Evolutionary conservation across 352 stramenopile species (phyloP).

Genomic region (Pythium scleroteichum): DNA sequence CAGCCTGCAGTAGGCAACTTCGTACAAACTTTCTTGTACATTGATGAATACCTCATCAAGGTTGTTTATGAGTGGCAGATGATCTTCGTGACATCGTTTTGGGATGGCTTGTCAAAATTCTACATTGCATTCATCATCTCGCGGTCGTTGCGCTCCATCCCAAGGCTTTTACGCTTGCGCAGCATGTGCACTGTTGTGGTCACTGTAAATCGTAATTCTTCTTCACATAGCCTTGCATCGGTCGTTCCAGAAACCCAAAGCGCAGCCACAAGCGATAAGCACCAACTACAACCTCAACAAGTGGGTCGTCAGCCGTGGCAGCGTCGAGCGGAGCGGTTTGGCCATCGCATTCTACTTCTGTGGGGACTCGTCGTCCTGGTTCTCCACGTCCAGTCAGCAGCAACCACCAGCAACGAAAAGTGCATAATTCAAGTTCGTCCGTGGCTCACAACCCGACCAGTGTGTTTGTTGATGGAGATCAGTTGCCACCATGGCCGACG

Average conservation of each 20-base stretch:
- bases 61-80: conserved; percentile 31
- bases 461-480: conserved; percentile 35
- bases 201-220: no score
- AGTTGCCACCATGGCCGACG: conserved; percentile 19
- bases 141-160: conserved; percentile 20
- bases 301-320: background rate
- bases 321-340: conserved; percentile 2
- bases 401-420: conserved; percentile 1
- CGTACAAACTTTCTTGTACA: conserved; percentile 21
- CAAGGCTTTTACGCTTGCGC: conserved; percentile 7
- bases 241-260: no score
- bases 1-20: conserved; percentile 16
- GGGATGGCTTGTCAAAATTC: conserved; percentile 25
- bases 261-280: no score
- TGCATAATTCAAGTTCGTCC: conserved; percentile 31
- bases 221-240: no score
- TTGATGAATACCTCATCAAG: conserved; percentile 30
- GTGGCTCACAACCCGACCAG: conserved; percentile 25
- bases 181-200: background rate
- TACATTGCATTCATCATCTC: conserved; percentile 27
- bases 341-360: conserved; percentile 16
- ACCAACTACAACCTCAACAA: no score
- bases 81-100: conserved; percentile 24
- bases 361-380: conserved; percentile 26
- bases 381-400: conserved; percentile 21